Base-by-base conservation (phyloP, 306 rosid genomes). In the Inga laurina region DNA sequence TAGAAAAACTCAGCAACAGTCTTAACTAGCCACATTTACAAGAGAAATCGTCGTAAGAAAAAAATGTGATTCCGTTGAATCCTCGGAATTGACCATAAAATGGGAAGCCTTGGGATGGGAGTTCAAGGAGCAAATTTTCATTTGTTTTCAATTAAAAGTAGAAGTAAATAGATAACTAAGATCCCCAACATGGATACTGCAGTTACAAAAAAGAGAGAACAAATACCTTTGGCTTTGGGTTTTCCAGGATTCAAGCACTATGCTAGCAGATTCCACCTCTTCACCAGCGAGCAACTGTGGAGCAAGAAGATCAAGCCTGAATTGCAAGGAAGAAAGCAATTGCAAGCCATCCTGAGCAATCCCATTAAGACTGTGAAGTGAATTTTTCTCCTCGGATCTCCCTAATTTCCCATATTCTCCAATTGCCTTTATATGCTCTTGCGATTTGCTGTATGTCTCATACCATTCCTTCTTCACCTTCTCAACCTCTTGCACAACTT, bases 261-360 rank as follows among this genome's bases (percentile, higher is more conserved):
- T 34, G 44, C 81, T 88, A 43, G 98, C 91, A 32, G 97, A 90
- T 61, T 89, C 81, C 34, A 90, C 93, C 84, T 91, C 86, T 14
- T 86, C 77, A n/a, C 84, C 84, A 5, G 91, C 67, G 39, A 93
- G 97, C 84, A 96, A 88, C 75, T 93, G 99, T 4, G 97, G 97
- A 62, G 98, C 91, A 68, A 90, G 97, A 69, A 96, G 93, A 86
- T 93, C 98, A 27, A 96, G 98, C 84, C 84, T 93, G 90, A 96
- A 93, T 46, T 85, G 85, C 62, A 92, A 76, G 3, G 97, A 91
- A 75, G 93, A 88, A 30, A 96, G 92, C 77, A 92, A 68, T 16
- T 91, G 45, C 87, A 96, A 86, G 34, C 89, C 93, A 89, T 96
- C 99, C 51, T 96, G 97, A 51, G 93, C 94, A 4, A 96, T 77